Conservation (phyloP, 179 eudicot genomes). For the Monotropa hypopitys region DNA sequence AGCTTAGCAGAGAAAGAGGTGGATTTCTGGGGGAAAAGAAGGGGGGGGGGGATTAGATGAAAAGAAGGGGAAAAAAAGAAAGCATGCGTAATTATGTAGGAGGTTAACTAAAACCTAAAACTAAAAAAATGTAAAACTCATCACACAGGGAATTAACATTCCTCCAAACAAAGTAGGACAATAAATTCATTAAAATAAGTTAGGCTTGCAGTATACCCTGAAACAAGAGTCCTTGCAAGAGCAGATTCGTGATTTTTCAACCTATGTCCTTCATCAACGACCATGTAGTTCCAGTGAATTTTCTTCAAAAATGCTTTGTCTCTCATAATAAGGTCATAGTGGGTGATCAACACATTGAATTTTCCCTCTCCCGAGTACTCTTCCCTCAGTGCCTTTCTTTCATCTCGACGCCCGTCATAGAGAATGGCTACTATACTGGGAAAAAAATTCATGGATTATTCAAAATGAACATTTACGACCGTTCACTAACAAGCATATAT, state of each 20-base stretch:
- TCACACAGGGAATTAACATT: not conserved
- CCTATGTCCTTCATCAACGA: conserved; percentile 97
- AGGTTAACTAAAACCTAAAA: not conserved
- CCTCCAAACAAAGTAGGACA: not conserved
- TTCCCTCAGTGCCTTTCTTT: conserved; percentile 79
- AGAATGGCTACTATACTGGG: conserved; percentile 74
- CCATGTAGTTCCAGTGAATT: conserved; percentile 90
- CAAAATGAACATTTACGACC: not conserved
- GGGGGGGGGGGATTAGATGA: too few relatives aligned
- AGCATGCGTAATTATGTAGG: not conserved
- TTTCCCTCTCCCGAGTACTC: conserved; percentile 73
- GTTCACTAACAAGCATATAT: not conserved
- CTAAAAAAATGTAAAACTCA: not conserved
- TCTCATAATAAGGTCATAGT: conserved; percentile 94
- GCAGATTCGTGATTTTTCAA: conserved; percentile 83
- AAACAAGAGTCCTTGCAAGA: conserved; percentile 77
- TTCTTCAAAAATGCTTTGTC: conserved; percentile 87
- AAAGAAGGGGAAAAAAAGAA: not conserved
- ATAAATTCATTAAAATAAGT: not conserved
- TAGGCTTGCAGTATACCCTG: conserved; percentile 53
- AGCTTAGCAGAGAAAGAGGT: not conserved
- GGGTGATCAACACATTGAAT: conserved; percentile 82
- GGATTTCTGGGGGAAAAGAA: not conserved
- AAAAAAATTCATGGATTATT: conserved; percentile 7
- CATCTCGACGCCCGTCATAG: conserved; percentile 80